These are phyloP conservation scores for Gossypium schwendimanii DNA, from an alignment of 441 rosid species.

Conservation along the genomic window DNA sequence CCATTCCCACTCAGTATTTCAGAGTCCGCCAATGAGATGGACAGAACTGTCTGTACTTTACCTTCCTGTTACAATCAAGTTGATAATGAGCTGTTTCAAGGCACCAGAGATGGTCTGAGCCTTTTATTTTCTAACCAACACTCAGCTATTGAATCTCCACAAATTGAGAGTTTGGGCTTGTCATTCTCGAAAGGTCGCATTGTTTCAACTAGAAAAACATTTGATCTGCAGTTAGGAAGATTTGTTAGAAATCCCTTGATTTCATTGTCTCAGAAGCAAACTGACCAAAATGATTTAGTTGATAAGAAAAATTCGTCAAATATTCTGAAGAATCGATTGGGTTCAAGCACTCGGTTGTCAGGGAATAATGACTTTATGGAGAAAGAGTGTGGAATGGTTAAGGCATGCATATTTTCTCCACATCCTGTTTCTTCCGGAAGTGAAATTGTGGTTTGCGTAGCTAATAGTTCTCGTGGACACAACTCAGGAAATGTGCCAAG, in stretches of 20 bases:
- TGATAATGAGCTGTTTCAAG: conserved; percentile 44
- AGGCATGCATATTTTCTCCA: conserved; percentile 75
- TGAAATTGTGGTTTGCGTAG: conserved; percentile 56
- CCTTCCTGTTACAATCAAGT: conserved; percentile 71
- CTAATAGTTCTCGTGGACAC: conserved; percentile 42
- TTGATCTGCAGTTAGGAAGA: conserved; percentile 26
- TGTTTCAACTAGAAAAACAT: conserved; percentile 29
- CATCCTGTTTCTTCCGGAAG: conserved; percentile 37
- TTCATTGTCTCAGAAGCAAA: conserved; percentile 24
- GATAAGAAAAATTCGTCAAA: conserved; percentile 26
- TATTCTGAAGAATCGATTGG: conserved; percentile 24
- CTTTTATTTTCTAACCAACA: conserved; percentile 50
- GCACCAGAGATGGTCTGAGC: conserved; percentile 61
- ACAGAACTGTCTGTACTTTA: conserved; percentile 40
- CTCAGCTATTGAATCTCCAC: conserved; percentile 26
- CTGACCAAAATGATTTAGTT: conserved; percentile 24
- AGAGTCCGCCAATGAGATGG: conserved; percentile 48
- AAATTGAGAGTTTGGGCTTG: conserved; percentile 27
- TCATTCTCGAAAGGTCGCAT: conserved; percentile 36
- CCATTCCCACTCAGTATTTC: conserved; percentile 70
- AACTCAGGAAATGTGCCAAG: conserved; percentile 33
- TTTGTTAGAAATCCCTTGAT: conserved; percentile 31
- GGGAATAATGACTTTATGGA: conserved; percentile 36
- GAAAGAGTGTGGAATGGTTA: conserved; percentile 47
- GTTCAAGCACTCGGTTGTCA: conserved; percentile 28